phyloP scores from a whole-genome alignment of 345 rosid genomes.

The Syzygium grande region DNA sequence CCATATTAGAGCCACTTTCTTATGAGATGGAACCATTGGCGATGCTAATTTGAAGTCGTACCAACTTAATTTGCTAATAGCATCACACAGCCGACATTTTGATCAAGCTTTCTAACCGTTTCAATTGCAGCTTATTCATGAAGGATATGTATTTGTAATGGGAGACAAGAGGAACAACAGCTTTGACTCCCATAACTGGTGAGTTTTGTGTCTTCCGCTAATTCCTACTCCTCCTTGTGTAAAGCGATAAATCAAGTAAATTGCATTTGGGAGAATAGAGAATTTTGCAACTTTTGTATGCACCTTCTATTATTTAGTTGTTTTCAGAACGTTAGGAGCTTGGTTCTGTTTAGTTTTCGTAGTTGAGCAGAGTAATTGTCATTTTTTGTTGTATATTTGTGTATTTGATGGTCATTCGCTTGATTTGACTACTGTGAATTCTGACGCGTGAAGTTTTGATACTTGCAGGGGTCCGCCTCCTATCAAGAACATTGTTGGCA shows the following conservation, averaged over 20 bases:
- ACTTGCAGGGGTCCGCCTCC: conserved; percentile 86
- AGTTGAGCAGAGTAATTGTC: neutral
- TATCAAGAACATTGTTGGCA: conserved; percentile 45
- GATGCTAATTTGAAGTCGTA: neutral
- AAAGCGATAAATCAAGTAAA: neutral
- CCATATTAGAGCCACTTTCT: conserved; percentile 55
- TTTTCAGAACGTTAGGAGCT: neutral
- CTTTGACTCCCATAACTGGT: conserved; percentile 89
- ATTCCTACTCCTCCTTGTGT: neutral
- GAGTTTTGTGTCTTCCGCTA: conserved; percentile 4
- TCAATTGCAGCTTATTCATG: conserved; percentile 60
- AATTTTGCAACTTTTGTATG: neutral
- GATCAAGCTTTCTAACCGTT: neutral
- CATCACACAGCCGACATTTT: neutral
- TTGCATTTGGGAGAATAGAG: neutral
- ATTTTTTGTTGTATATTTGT: neutral
- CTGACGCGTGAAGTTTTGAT: neutral
- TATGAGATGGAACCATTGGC: conserved; percentile 73
- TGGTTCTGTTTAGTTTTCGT: neutral
- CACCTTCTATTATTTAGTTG: neutral
- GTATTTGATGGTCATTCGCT: neutral
- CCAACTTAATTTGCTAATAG: neutral
- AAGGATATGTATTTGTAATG: conserved; percentile 81
- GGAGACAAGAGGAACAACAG: conserved; percentile 96
- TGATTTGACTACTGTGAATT: neutral